These are phyloP conservation scores for Miamiensis avidus DNA, from an alignment of 169 alveolate species.

Conservation along the genomic window DNA sequence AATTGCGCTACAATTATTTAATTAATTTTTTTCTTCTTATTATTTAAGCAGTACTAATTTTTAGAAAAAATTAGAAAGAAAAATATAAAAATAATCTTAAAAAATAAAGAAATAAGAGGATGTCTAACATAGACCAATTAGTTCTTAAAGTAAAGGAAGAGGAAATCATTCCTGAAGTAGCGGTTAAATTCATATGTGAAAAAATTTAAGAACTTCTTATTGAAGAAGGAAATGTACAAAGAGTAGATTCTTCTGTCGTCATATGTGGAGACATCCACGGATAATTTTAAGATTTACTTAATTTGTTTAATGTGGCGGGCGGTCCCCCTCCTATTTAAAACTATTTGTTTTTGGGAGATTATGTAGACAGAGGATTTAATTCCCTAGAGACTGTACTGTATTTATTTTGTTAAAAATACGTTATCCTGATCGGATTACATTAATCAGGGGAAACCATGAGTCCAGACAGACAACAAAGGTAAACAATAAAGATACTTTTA, in stretches of 20 bases:
- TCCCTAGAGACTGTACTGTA: constrained; percentile 15
- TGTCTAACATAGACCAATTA: too few relatives aligned
- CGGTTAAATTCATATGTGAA: constrained; percentile 72
- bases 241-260: constrained; percentile 81
- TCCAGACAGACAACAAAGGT: constrained; percentile 79
- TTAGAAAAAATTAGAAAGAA: too few relatives aligned
- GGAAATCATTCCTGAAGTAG: constrained; percentile 66
- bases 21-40: too few relatives aligned
- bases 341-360: constrained; percentile 89
- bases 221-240: constrained; percentile 80
- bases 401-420: constrained; percentile 68
- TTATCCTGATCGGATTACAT: constrained; percentile 78
- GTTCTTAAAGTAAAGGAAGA: constrained; percentile 57
- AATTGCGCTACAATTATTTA: too few relatives aligned
- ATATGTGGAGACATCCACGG: constrained; percentile 87
- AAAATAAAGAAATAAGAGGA: too few relatives aligned
- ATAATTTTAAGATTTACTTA: constrained; percentile 72
- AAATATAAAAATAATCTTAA: too few relatives aligned
- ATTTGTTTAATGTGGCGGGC: constrained; percentile 75
- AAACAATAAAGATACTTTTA: too few relatives aligned
- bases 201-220: constrained; percentile 70
- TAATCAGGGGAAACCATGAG: constrained; percentile 88
- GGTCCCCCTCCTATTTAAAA: constrained; percentile 90
- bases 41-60: too few relatives aligned
- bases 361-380: constrained; percentile 82